Base-by-base conservation (phyloP, 139 green algal genomes). In the Micractinium sp. region DNA sequence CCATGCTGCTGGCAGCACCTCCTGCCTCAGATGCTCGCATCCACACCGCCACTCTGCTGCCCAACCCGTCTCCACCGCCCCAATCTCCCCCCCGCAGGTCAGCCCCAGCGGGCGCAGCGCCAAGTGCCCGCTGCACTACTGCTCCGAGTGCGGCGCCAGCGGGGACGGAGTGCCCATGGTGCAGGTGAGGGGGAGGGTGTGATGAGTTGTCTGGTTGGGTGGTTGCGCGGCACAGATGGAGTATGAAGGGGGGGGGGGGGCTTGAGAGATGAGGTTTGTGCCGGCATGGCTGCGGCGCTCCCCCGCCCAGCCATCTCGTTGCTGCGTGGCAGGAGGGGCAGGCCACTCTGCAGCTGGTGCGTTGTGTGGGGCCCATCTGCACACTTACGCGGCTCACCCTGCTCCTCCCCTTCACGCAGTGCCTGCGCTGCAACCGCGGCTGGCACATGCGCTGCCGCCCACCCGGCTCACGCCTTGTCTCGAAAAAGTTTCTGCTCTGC, bases 121-220 rank as follows among this genome's bases (percentile, higher is more conserved):
- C 66, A 60, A 84, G 35, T 95, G 92, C 88, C 90, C 91, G 16
- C 77, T 91, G 75, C 92, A 95, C 87, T 93, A 92, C 76, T 95
- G 93, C 66, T 78, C 85, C 1, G 39, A 56, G 19, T 94, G 91
- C 61, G 91, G 88, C n/a, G 71, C 81, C 66, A 88, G 86, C 71
- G 93, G 91, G 22, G 90, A 92, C 63, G 90, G 88, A 25, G 71
- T 92, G 5, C 77, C 86, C 31, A 93, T 93, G 80, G 86, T 94
- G 74, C 83, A 87, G 83, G 83, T 67, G 31, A 0, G 83, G 3
- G 25, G 22, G 23, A 25, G 74, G 69, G 25, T 76, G 27, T 66
- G 60, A 23, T 14, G 60, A 66, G 60, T 66, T 14, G 14, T 66
- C 15, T 16, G 60, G 60, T 66, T 66, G 60, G 60, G 60, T 23